Conservation (phyloP, 2,329 filamentous ascomycete genomes). For the Colletotrichum sublineola region DNA sequence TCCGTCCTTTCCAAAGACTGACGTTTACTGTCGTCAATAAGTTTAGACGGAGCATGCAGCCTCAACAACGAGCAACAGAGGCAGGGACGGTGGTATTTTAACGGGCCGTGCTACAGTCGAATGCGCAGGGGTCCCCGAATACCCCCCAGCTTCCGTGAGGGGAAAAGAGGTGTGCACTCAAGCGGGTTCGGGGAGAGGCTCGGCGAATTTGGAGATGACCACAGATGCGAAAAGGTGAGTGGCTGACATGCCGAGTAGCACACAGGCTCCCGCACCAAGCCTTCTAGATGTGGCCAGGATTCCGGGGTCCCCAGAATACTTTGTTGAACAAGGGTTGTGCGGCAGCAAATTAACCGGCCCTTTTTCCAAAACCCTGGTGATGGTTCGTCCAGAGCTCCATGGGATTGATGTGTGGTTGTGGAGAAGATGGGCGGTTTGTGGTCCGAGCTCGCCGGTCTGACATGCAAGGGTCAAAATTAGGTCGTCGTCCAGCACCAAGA, state of each 20-base stretch:
- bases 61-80: constrained; percentile 2
- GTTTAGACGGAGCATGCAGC: constrained; percentile 6
- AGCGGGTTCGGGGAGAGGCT: constrained; percentile 2
- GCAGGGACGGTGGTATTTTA: constrained; percentile 29
- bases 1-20: constrained; percentile 4
- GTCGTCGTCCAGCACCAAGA: constrained; percentile 2
- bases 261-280: constrained; percentile 22
- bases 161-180: constrained; percentile 18
- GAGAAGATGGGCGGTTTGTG: constrained; percentile 24
- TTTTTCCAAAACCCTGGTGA: constrained; percentile 28
- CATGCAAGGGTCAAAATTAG: constrained; percentile 39
- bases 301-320: constrained; percentile 29
- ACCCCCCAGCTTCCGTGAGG: constrained; percentile 39
- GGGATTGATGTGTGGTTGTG: constrained; percentile 25
- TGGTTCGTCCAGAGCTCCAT: constrained; percentile 17
- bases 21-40: constrained; percentile 3
- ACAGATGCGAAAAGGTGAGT: not conserved
- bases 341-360: constrained; percentile 35
- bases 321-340: constrained; percentile 11
- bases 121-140: constrained; percentile 35
- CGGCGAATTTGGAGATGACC: constrained; percentile 33
- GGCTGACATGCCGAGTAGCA: constrained; percentile 20
- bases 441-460: constrained; percentile 21
- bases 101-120: not conserved
- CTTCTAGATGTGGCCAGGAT: constrained; percentile 12